Percentiles rank a stretch among this genome's conserved stretches.
These are phyloP conservation scores for Papilionanthe hybrid DNA, from an alignment of 116 monocot genomes.

Conservation along the genomic window DNA sequence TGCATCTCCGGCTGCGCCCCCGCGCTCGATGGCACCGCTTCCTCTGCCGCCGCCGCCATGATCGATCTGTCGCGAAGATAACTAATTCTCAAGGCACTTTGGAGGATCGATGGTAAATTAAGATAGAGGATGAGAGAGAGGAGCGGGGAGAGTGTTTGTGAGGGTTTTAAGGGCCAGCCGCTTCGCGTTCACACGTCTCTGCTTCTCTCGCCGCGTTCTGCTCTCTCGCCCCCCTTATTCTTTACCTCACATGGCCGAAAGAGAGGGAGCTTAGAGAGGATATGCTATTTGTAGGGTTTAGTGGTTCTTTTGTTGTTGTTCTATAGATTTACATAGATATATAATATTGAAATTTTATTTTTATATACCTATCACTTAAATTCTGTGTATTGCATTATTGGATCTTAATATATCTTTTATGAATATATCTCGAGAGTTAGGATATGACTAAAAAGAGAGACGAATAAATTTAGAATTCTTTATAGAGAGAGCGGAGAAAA, in stretches of 20 bases:
- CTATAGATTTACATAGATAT: no score
- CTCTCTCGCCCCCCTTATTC: neutral
- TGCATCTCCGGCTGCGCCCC: slow-evolving; percentile 18
- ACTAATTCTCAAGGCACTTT: neutral
- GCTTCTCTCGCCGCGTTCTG: neutral
- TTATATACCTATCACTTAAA: no score
- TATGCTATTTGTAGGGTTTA: neutral
- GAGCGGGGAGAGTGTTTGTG: neutral
- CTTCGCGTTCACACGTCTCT: neutral
- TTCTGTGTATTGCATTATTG: no score
- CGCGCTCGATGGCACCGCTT: slow-evolving; percentile 9
- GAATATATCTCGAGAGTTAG: no score
- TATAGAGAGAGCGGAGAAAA: no score
- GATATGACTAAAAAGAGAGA: no score
- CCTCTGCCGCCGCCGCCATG: neutral
- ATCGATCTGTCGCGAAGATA: neutral
- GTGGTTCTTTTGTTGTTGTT: neutral
- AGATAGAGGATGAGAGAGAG: neutral
- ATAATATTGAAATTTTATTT: no score
- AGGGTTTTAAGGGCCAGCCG: neutral
- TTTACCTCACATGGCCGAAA: neutral
- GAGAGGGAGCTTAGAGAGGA: neutral
- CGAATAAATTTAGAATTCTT: no score
- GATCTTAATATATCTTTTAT: no score
- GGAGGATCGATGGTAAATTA: neutral